Base-by-base conservation (phyloP, 208 protist species). In the Acanthamoeba sp. region DNA sequence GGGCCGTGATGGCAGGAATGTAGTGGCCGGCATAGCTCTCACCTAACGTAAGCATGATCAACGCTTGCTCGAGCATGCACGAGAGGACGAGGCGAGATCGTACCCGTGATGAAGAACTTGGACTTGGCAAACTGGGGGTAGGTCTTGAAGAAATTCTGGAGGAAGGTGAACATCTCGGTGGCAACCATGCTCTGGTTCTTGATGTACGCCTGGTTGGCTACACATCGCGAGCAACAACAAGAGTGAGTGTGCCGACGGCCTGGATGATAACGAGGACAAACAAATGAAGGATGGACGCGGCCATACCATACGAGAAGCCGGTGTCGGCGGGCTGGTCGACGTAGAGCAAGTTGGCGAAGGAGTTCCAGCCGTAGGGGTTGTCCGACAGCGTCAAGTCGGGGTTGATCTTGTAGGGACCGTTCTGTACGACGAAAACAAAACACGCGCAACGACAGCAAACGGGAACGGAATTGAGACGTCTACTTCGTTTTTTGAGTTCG, bases 271-370 rank as follows among this genome's bases (percentile, higher is more conserved):
- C n/a, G n/a, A n/a, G n/a, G n/a, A n/a, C n/a, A n/a, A n/a, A 73
- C 7, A 40, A 29, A 18, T 40, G 2, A 73, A 38, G 64, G 20
- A 73, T 1, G 10, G 64, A 32, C 52, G 22, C 34, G n/a, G 34
- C 27, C 64, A 16, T 48, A 80, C 71, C 71, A 34, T 91, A 91
- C 55, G 84, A 91, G 34, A 91, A 91, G 29, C 84, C 84, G 24
- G 84, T 91, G 32, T 38, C 88, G n/a, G 64, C 88, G 42, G 88
- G 88, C 88, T 93, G 88, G 24, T 93, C 88, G 16, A 93, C 88
- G 66, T 93, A 93, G 4, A 93, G 88, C 38, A 93, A 18, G 34
- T 93, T 73, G 66, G 88, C 88, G 38, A 82, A 55, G 18, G 27
- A 18, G 88, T 93, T 93, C 88, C 88, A 93, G 18, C 62, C 40